These are phyloP conservation scores for Alternaria sp. DNA, from an alignment of 2,329 filamentous ascomycete species.

Conservation along the genomic window DNA sequence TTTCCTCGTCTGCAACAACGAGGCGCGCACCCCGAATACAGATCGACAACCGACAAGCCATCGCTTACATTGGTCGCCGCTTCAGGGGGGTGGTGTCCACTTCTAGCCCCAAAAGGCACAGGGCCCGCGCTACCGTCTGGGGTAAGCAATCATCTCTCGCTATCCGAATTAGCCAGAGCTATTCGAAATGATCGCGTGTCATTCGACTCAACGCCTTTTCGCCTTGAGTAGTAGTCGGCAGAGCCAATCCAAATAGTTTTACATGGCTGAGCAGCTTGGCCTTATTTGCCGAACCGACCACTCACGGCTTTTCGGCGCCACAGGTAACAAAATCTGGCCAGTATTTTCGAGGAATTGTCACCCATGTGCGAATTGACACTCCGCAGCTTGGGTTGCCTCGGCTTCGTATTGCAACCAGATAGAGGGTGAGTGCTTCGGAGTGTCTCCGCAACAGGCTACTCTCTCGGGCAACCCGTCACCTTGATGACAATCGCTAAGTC, in stretches of 20 bases:
- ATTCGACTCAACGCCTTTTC: slow-evolving; percentile 7
- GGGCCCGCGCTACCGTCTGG: slow-evolving; percentile 13
- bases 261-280: slow-evolving; percentile 17
- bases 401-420: slow-evolving; percentile 23
- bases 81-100: slow-evolving; percentile 18
- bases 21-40: slow-evolving; percentile 26
- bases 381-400: slow-evolving; percentile 30
- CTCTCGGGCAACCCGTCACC: slow-evolving; percentile 29
- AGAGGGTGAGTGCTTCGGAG: slow-evolving; percentile 47
- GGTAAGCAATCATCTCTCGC: slow-evolving; percentile 16
- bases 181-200: slow-evolving; percentile 17
- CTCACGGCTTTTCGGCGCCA: slow-evolving; percentile 21
- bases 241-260: slow-evolving; percentile 19
- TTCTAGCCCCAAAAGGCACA: slow-evolving; percentile 15
- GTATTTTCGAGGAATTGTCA: slow-evolving; percentile 11
- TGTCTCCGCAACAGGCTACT: slow-evolving; percentile 38
- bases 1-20: slow-evolving; percentile 23
- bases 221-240: slow-evolving; percentile 16
- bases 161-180: slow-evolving; percentile 18
- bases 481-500: slow-evolving; percentile 13
- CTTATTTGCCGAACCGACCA: slow-evolving; percentile 20
- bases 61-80: slow-evolving; percentile 27
- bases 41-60: slow-evolving; percentile 24
- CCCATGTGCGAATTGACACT: slow-evolving; percentile 34
- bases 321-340: slow-evolving; percentile 11